A percentile compares a stretch with the other conserved stretches of the same genome.
These are phyloP conservation scores for Lichtheimia ramosa DNA, from an alignment of 371 early-diverging fungal species.

Conservation along the genomic window DNA sequence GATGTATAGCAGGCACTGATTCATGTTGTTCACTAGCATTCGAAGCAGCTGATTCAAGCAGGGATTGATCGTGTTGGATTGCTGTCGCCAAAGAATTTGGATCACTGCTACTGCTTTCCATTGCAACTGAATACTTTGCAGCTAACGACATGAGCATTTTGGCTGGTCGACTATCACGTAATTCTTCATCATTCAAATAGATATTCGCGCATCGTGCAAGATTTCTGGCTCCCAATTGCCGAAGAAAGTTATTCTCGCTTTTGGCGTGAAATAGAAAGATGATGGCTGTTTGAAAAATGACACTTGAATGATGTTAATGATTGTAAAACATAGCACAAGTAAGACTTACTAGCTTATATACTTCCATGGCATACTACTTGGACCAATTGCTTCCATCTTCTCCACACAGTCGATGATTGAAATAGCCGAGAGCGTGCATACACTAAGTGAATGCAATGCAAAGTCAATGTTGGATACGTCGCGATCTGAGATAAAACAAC, in stretches of 20 bases:
- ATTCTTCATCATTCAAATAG: conserved; percentile 11
- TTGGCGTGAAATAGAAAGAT: conserved; percentile 37
- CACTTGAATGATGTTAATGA: conserved; percentile 10
- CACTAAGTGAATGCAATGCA: conserved; percentile 30
- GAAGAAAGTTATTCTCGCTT: conserved; percentile 22
- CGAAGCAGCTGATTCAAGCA: not conserved
- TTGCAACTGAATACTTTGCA: no score
- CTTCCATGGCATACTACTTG: conserved; percentile 35
- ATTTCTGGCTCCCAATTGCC: conserved; percentile 20
- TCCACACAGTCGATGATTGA: conserved; percentile 22
- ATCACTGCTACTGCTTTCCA: no score
- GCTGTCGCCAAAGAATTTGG: no score
- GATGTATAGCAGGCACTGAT: not conserved
- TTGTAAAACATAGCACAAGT: not conserved
- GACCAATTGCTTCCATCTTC: conserved; percentile 10
- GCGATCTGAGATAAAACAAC: conserved; percentile 14
- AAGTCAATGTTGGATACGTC: conserved; percentile 12
- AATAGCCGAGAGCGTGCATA: conserved; percentile 31
- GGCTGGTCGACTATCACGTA: conserved; percentile 13
- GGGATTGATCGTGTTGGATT: no score
- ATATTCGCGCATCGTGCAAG: conserved; percentile 22
- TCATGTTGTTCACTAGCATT: no score
- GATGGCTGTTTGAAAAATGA: conserved; percentile 40
- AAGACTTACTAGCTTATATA: conserved; percentile 33
- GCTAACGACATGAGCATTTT: conserved; percentile 6